phyloP scores from a whole-genome alignment of 768 basidiomycete species.

The Leccinum fibrillosum region DNA sequence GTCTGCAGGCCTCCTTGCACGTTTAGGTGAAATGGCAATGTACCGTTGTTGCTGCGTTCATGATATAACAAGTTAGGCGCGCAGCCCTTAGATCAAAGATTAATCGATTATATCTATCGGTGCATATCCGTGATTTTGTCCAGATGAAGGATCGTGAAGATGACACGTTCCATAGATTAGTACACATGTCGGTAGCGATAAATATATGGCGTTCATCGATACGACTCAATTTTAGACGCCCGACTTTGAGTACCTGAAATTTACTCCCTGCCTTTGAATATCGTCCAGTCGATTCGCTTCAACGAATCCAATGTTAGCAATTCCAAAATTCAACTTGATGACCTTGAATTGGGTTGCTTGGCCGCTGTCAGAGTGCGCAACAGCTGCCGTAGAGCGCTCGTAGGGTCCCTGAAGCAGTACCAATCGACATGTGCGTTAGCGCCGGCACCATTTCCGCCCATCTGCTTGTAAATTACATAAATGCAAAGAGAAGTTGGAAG shows the following conservation, averaged over 20 bases:
- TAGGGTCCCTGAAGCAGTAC: neutral
- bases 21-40: neutral
- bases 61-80: constrained; percentile 3
- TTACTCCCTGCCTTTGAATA: neutral
- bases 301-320: neutral
- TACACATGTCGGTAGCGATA: neutral
- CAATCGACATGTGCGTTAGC: neutral
- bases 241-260: neutral
- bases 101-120: neutral
- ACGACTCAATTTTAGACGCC: neutral
- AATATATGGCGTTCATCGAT: neutral
- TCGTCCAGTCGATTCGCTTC: neutral
- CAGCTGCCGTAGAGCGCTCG: neutral
- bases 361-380: neutral
- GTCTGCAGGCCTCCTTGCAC: neutral
- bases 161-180: neutral
- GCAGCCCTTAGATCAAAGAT: neutral
- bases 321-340: neutral
- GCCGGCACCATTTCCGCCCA: neutral
- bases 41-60: neutral
- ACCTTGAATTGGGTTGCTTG: neutral
- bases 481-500: neutral
- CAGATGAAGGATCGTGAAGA: neutral
- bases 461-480: neutral
- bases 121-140: neutral